These are phyloP conservation scores for Saksenaea oblongispora DNA, from an alignment of 371 early-diverging fungal species.

Conservation along the genomic window DNA sequence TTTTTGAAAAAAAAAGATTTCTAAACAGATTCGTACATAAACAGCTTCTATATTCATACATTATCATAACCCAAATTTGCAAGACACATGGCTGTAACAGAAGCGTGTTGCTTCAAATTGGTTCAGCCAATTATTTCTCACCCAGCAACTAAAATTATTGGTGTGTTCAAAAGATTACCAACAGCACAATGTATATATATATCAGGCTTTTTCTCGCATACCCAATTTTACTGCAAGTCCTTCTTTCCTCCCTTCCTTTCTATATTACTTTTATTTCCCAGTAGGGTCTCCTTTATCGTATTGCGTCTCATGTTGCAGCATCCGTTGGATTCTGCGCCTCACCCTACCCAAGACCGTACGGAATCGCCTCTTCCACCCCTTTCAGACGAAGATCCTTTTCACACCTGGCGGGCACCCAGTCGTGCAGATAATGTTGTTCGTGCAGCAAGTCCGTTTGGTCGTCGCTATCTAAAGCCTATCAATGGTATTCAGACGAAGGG, in stretches of 20 bases:
- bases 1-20: not conserved
- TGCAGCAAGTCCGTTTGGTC: conserved; percentile 42
- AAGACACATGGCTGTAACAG: no score
- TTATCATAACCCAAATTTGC: not conserved
- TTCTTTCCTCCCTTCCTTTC: conserved; percentile 8
- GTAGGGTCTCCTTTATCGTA: not conserved
- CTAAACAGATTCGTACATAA: not conserved
- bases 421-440: conserved; percentile 30
- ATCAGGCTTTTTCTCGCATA: not conserved
- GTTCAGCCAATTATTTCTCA: not conserved
- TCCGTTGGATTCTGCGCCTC: conserved; percentile 9
- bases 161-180: not conserved
- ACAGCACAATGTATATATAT: no score
- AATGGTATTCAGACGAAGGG: conserved; percentile 51
- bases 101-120: not conserved
- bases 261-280: not conserved
- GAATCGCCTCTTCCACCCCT: not conserved
- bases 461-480: conserved; percentile 44
- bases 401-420: not conserved
- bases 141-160: not conserved
- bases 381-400: conserved; percentile 6
- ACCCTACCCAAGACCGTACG: not conserved
- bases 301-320: conserved; percentile 8
- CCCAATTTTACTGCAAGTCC: not conserved
- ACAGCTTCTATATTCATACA: not conserved